Base-by-base conservation (phyloP, 306 rosid species). In the Ceratonia siliqua region DNA sequence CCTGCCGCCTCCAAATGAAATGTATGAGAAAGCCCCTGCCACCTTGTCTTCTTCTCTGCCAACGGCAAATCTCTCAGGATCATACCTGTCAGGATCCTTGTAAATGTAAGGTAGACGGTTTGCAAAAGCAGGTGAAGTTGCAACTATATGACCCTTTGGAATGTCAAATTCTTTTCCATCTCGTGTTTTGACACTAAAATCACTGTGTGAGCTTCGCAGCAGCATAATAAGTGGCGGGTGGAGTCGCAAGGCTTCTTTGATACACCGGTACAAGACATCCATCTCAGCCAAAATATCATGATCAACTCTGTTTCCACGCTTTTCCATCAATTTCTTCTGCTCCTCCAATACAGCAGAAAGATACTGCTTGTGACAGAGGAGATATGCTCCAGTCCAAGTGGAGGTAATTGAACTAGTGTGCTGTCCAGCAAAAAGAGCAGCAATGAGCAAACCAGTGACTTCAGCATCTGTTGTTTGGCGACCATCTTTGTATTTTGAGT, bases 401-500 rank as follows among this genome's bases (percentile, higher is more conserved):
- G 92, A 88, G 70, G 92, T 88, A 72, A 85, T 88, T 5, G 92
- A 88, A 59, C 89, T 88, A 3, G 92, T 88, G 67, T 88, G 92
- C 55, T 88, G 92, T 5, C 92, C 92, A 8, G 89, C 92, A 68
- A 88, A 88, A 48, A 88, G 88, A 46, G 92, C 92, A 20, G 89
- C 92, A 46, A 88, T 88, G 53, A 88, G 86, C 78, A 88, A 54
- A 48, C 92, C 92, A 22, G 89, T 88, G 73, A 85, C 83, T 81
- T 88, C 92, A 8, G 70, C 33, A 7, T 88, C 89, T 17, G 88
- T 83, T 48, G 89, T 88, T 45, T 81, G 53, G 20, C 86, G 83
- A 55, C 92, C 89, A 38, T 88, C 85, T 79, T 88, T 88, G 83
- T 88, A 83, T 77, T 78, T 85, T 2, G 92, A 88, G 27, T 85